These are phyloP conservation scores for Aureoboletus auriporus DNA, from an alignment of 768 basidiomycete genomes.

Conservation along the genomic window DNA sequence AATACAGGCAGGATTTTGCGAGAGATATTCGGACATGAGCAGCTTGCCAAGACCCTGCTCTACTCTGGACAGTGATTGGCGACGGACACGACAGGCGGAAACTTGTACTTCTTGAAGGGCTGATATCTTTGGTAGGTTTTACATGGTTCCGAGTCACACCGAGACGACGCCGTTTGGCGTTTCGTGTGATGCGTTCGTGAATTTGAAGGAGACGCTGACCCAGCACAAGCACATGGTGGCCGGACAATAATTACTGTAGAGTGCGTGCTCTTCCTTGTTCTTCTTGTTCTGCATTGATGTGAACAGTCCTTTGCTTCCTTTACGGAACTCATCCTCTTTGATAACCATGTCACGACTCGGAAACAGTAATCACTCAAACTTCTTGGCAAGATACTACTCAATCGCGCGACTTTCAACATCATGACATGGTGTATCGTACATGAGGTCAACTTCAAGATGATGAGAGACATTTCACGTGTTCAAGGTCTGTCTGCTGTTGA, in stretches of 20 bases:
- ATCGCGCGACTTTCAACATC: conserved; percentile 96
- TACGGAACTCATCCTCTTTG: conserved; percentile 88
- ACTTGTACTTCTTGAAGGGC: too few species aligned
- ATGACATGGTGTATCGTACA: conserved; percentile 97
- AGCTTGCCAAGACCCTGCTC: conserved; percentile 82
- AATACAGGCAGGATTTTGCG: conserved; percentile 98
- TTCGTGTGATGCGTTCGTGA: conserved; percentile 96
- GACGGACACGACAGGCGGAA: too few species aligned
- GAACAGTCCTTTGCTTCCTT: conserved; percentile 92
- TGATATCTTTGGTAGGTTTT: too few species aligned
- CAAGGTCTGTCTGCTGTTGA: conserved; percentile 64
- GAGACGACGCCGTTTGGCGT: too few species aligned
- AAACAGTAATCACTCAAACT: conserved; percentile 98
- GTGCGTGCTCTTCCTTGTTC: conserved; percentile 41
- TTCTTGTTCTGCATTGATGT: conserved; percentile 1
- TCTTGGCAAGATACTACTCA: conserved; percentile 94
- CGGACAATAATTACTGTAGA: conserved; percentile 93
- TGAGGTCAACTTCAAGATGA: conserved; percentile 97
- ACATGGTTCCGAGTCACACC: conserved; percentile 93
- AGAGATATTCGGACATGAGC: conserved; percentile 94
- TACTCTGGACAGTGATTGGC: conserved; percentile 95
- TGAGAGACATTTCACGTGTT: conserved; percentile 99
- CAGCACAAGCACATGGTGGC: conserved; percentile 98
- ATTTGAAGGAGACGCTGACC: conserved; percentile 95
- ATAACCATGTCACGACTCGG: conserved; percentile 99